Conservation (phyloP, 306 rosid genomes). For the Trichosanthes cucumerina region DNA sequence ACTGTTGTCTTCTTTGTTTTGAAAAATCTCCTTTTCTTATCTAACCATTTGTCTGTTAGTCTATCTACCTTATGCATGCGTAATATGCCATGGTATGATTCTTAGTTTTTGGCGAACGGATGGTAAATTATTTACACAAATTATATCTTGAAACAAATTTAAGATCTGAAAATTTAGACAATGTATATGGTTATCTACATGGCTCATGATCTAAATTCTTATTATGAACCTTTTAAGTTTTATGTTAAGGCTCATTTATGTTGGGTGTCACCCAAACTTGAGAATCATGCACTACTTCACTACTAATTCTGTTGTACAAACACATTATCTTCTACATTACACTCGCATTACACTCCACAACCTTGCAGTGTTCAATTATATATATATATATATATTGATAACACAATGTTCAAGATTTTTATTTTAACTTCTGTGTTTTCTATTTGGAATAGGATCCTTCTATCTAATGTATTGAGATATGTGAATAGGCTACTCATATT, state of each 20-base stretch:
- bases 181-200: background rate
- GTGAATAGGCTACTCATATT: slow-evolving; percentile 5
- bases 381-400: too few relatives aligned
- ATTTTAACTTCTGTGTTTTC: background rate
- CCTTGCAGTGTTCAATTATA: too few relatives aligned
- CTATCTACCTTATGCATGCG: background rate
- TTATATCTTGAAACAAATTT: background rate
- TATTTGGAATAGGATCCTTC: background rate
- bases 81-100: background rate
- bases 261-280: background rate
- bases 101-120: background rate
- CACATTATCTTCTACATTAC: background rate
- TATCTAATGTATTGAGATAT: background rate
- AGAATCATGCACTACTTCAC: background rate
- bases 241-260: background rate
- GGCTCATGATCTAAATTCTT: background rate
- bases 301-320: background rate
- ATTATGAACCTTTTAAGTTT: background rate
- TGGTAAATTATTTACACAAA: background rate
- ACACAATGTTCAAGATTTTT: background rate
- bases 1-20: background rate
- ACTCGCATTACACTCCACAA: background rate
- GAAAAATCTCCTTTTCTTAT: background rate
- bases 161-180: slow-evolving; percentile 1
- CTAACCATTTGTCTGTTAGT: background rate